Percentiles rank a stretch among this genome's conserved stretches.
phyloP scores from a whole-genome alignment of 202 grass and related monocot genomes.

The Digitaria exilis region DNA sequence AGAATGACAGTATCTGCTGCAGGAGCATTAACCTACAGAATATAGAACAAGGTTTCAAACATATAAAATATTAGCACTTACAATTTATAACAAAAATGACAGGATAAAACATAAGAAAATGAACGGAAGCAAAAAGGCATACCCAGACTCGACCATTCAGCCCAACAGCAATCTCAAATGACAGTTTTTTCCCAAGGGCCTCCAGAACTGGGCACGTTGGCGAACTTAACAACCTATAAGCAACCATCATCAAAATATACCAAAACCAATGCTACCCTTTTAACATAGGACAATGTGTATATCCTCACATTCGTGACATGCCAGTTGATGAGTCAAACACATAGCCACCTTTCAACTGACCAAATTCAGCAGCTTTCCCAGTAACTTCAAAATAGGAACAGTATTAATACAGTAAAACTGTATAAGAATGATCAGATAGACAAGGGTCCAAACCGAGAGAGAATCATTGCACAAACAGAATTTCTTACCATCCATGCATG shows the following conservation, averaged over 20 bases:
- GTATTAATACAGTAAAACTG: constrained; percentile 21
- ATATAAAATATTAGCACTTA: constrained; percentile 7
- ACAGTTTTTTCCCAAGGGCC: constrained; percentile 76
- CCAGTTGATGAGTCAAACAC: constrained; percentile 93
- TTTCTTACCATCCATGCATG: constrained; percentile 94
- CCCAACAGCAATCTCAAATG: constrained; percentile 87
- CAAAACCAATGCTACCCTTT: neutral
- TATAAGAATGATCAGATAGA: too few species aligned
- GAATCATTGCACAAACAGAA: too few species aligned
- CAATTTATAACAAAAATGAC: constrained; percentile 26
- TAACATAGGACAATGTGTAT: constrained; percentile 18
- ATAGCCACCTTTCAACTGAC: constrained; percentile 78
- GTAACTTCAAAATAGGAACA: constrained; percentile 48
- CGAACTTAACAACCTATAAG: constrained; percentile 76
- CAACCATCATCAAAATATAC: constrained; percentile 35
- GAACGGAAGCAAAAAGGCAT: constrained; percentile 19
- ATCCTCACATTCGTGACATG: constrained; percentile 84
- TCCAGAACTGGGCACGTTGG: constrained; percentile 88
- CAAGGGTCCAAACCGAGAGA: too few species aligned
- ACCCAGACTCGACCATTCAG: constrained; percentile 96
- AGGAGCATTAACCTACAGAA: constrained; percentile 74
- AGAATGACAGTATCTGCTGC: constrained; percentile 59
- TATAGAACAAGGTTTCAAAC: constrained; percentile 3
- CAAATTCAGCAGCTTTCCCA: constrained; percentile 89
- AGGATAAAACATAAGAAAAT: constrained; percentile 1